A percentile compares a stretch with the other conserved stretches of the same genome.
phyloP scores from a whole-genome alignment of 2,329 filamentous ascomycete species.

The Aspergillus terreus region DNA sequence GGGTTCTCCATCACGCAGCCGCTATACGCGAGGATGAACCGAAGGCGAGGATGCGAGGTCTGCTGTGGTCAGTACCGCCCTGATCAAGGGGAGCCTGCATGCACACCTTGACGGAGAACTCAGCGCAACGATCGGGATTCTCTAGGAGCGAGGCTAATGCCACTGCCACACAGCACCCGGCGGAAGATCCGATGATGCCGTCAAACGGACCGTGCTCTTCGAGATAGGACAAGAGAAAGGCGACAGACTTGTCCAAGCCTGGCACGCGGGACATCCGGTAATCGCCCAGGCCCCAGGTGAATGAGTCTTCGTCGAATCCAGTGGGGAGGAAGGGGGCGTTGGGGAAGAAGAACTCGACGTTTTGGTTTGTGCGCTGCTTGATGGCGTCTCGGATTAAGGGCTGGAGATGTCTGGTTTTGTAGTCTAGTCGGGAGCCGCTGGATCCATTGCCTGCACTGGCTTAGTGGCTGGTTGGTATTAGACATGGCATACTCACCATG shows the following conservation, averaged over 20 bases:
- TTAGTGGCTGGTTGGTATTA: background rate
- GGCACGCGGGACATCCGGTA: background rate
- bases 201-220: conserved; percentile 4
- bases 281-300: background rate
- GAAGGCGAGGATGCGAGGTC: conserved; percentile 3
- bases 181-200: conserved; percentile 2
- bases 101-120: background rate
- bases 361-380: background rate
- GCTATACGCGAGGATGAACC: conserved; percentile 2
- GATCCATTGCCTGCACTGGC: no score
- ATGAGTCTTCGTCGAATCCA: background rate
- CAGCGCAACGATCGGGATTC: background rate
- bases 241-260: background rate
- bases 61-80: background rate
- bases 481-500: background rate
- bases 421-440: background rate
- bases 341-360: conserved; percentile 1
- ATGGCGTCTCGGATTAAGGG: background rate
- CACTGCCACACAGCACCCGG: conserved; percentile 2
- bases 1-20: conserved; percentile 1
- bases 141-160: conserved; percentile 1
- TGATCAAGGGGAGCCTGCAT: no score
- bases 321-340: background rate
- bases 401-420: background rate
- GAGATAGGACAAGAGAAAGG: background rate